Percentiles rank a stretch among this genome's conserved stretches.
Conservation (phyloP, 805 yeast genomes). For the Lipomyces lipofer region DNA sequence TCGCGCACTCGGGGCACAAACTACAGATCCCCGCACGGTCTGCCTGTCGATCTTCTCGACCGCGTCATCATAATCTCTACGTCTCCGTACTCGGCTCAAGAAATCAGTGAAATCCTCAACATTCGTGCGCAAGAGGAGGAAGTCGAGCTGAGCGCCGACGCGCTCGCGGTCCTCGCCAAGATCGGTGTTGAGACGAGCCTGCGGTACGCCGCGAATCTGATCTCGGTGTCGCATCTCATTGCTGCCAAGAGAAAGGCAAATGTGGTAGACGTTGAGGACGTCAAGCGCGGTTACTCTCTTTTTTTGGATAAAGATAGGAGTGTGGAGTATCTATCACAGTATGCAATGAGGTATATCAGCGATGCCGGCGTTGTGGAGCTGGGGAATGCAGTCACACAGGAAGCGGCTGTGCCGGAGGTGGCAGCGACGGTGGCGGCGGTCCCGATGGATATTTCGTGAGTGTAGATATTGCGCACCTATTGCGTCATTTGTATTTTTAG, state of each 20-base stretch:
- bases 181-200: conserved; percentile 88
- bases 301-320: conserved; percentile 89
- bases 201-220: conserved; percentile 88
- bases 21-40: conserved; percentile 95
- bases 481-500: background rate
- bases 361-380: conserved; percentile 55
- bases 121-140: conserved; percentile 95
- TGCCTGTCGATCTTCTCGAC: conserved; percentile 92
- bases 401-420: conserved; percentile 6
- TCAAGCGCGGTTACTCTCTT: conserved; percentile 73
- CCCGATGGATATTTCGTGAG: conserved; percentile 12
- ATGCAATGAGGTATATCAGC: conserved; percentile 67
- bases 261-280: conserved; percentile 72
- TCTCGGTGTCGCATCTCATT: conserved; percentile 85
- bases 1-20: conserved; percentile 92
- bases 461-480: background rate
- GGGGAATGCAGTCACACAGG: no score
- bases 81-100: conserved; percentile 70
- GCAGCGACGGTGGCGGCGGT: conserved; percentile 13
- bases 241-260: conserved; percentile 76
- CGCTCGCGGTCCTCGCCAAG: conserved; percentile 81
- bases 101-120: conserved; percentile 78
- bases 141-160: conserved; percentile 77
- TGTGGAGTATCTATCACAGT: conserved; percentile 77
- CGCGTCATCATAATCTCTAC: conserved; percentile 93